Percentiles rank a stretch among this genome's conserved stretches.
These are phyloP conservation scores for Rubroshorea leprosula DNA, from an alignment of 345 rosid species.

Conservation along the genomic window DNA sequence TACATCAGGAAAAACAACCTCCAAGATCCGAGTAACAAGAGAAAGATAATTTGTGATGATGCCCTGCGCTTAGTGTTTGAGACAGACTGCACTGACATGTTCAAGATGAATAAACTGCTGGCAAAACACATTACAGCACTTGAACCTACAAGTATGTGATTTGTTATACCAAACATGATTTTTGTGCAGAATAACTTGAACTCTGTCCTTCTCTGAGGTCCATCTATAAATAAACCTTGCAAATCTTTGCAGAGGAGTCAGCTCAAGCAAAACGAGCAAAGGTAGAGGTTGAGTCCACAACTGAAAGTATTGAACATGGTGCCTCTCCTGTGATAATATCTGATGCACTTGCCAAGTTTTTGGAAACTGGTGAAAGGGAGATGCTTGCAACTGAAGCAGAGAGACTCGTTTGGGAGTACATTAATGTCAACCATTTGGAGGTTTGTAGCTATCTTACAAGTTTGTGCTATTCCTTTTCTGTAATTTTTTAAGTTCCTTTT, in stretches of 20 bases:
- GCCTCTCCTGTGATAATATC: conserved; percentile 47
- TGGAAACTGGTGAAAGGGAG: conserved; percentile 59
- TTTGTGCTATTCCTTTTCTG: not conserved
- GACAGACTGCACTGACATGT: conserved; percentile 98
- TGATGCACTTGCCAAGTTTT: conserved; percentile 75
- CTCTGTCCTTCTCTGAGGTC: conserved; percentile 11
- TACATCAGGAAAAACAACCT: conserved; percentile 95
- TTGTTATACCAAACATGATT: not conserved
- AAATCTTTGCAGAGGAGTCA: conserved; percentile 55
- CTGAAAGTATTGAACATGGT: conserved; percentile 39
- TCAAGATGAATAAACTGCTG: conserved; percentile 93
- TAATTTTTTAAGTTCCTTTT: conserved; percentile 3
- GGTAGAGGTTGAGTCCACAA: conserved; percentile 49
- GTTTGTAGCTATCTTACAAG: conserved; percentile 27
- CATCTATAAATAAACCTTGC: not conserved
- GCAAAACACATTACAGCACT: conserved; percentile 85
- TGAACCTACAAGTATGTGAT: conserved; percentile 78
- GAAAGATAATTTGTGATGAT: conserved; percentile 94
- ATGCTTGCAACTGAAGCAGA: conserved; percentile 55
- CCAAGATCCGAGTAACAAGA: conserved; percentile 97
- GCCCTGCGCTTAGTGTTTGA: conserved; percentile 84
- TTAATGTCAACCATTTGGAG: conserved; percentile 69
- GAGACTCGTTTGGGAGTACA: conserved; percentile 70
- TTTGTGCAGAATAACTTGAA: conserved; percentile 4
- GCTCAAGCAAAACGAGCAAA: conserved; percentile 67